Percentiles rank a stretch among this genome's conserved stretches.
Evolutionary conservation across 1,139 yeast genomes (phyloP).

Genomic region (Pichia sp.): DNA sequence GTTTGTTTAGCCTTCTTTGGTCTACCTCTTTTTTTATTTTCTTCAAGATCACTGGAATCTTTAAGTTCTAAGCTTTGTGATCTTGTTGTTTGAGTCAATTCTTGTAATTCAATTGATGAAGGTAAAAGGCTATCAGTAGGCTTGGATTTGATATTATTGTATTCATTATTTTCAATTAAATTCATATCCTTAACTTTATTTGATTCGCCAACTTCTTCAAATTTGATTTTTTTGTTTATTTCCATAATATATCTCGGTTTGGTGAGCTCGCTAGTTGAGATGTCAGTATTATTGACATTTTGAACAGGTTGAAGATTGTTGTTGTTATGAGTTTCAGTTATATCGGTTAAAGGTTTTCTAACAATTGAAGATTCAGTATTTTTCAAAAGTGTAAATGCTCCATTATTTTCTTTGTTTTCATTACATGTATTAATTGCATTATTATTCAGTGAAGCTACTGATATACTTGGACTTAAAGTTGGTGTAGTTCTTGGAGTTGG

Average conservation of each 20-base stretch:
- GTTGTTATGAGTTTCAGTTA: not conserved
- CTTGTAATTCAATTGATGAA: not conserved
- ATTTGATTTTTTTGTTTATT: not conserved
- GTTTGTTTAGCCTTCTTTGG: conserved; percentile 14
- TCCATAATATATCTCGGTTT: not conserved
- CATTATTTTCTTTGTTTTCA: not conserved
- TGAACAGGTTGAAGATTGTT: not conserved
- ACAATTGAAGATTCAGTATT: not conserved
- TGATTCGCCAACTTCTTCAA: not conserved
- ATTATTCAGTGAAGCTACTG: not conserved
- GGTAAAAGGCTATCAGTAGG: too few species aligned
- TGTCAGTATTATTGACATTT: not conserved
- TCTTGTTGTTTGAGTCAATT: not conserved
- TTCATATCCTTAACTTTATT: not conserved
- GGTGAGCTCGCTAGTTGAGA: not conserved
- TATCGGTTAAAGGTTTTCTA: not conserved
- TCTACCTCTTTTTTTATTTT: conserved; percentile 11
- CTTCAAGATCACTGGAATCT: not conserved
- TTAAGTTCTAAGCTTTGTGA: not conserved
- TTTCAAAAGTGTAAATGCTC: not conserved
- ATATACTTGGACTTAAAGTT: not conserved
- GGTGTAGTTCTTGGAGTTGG: conserved; percentile 11
- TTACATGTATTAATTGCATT: not conserved
- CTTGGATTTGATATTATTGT: not conserved
- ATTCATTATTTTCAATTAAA: not conserved